Conservation (phyloP, 352 stramenopile species). For the Phytophthora melonis region DNA sequence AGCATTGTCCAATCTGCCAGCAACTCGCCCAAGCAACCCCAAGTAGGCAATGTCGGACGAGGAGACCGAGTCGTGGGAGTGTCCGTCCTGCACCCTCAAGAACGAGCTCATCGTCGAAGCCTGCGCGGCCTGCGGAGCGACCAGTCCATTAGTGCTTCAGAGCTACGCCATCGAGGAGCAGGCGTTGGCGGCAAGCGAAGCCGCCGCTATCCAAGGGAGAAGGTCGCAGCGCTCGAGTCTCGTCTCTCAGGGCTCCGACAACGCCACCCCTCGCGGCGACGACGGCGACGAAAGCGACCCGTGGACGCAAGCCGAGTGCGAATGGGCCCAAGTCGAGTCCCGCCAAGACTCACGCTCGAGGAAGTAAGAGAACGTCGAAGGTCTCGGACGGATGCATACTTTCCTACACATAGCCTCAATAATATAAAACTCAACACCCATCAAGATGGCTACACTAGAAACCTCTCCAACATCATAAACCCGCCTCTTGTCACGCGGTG, state of each 20-base stretch:
- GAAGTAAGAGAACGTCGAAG: slow-evolving; percentile 17
- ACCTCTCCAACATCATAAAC: neutral
- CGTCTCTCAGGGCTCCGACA: slow-evolving; percentile 50
- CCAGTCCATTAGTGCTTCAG: slow-evolving; percentile 71
- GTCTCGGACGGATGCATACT: neutral
- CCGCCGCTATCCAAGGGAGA: slow-evolving; percentile 12
- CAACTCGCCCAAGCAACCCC: neutral
- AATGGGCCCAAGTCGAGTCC: slow-evolving; percentile 75
- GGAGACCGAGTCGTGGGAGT: slow-evolving; percentile 54
- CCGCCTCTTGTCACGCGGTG: neutral
- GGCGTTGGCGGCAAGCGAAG: slow-evolving; percentile 15
- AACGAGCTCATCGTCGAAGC: slow-evolving; percentile 66
- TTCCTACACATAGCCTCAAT: no score
- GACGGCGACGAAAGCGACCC: slow-evolving; percentile 52
- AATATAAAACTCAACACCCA: no score
- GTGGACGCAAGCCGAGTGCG: slow-evolving; percentile 72
- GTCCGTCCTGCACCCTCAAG: slow-evolving; percentile 62
- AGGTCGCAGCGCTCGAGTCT: slow-evolving; percentile 37
- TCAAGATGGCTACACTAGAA: neutral
- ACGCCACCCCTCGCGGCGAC: slow-evolving; percentile 39
- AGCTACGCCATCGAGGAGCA: slow-evolving; percentile 64
- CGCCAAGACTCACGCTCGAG: slow-evolving; percentile 48
- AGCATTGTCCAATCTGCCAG: slow-evolving; percentile 23
- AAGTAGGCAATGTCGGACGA: slow-evolving; percentile 35
- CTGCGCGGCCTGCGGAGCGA: slow-evolving; percentile 73